Percentiles rank a stretch among this genome's conserved stretches.
Evolutionary conservation across 768 basidiomycete genomes (phyloP).

Genomic region (Mycena vitilis): DNA sequence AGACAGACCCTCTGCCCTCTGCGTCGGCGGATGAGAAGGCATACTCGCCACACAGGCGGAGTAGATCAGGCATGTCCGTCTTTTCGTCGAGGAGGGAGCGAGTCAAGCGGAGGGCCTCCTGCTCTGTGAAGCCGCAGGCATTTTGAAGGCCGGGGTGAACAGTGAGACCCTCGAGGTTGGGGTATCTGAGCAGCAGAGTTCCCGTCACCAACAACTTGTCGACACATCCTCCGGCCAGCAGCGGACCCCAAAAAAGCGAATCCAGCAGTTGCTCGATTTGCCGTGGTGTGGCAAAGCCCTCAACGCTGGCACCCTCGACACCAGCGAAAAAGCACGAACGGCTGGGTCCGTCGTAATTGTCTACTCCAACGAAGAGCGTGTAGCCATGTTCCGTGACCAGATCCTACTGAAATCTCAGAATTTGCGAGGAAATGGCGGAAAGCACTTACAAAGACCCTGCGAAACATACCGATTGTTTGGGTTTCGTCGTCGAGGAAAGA

Average conservation of each 20-base stretch:
- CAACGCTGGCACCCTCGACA: not conserved
- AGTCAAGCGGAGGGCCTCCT: conserved; percentile 13
- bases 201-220: conserved; percentile 28
- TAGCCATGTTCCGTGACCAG: conserved; percentile 8
- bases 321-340: not conserved
- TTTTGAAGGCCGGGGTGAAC: not conserved
- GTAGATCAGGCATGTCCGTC: conserved; percentile 9
- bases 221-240: conserved; percentile 13
- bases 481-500: not conserved
- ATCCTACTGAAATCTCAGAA: conserved; percentile 13
- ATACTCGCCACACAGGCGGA: conserved; percentile 14
- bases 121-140: conserved; percentile 28
- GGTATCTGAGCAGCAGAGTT: not conserved
- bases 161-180: not conserved
- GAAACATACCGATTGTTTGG: not conserved
- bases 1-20: not conserved
- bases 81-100: not conserved
- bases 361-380: conserved; percentile 25
- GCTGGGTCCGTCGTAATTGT: conserved; percentile 20
- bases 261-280: conserved; percentile 17
- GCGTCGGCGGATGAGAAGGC: not conserved
- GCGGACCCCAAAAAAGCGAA: conserved; percentile 14
- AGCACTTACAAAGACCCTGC: conserved; percentile 21
- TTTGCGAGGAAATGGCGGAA: not conserved
- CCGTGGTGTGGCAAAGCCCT: not conserved